A percentile compares a stretch with the other conserved stretches of the same genome.
These are phyloP conservation scores for Mediolabrus comicus DNA, from an alignment of 108 stramenopile species.

Conservation along the genomic window DNA sequence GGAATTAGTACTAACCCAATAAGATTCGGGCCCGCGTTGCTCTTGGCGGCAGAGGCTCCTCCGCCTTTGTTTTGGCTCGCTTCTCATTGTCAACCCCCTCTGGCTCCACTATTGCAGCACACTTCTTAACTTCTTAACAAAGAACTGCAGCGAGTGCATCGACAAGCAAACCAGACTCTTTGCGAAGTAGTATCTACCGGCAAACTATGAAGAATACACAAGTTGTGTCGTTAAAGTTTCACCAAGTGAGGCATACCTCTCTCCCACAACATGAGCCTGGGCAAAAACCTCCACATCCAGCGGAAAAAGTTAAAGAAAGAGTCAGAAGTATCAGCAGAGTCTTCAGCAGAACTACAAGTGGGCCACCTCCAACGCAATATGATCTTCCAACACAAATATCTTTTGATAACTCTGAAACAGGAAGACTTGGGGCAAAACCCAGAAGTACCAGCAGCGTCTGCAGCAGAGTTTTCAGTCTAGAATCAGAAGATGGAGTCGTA, in stretches of 20 bases:
- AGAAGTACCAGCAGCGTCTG: background rate
- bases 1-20: no score
- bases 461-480: background rate
- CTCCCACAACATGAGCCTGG: background rate
- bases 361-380: background rate
- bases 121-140: no score
- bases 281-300: background rate
- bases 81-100: no score
- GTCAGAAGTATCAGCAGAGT: background rate
- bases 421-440: background rate
- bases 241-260: background rate
- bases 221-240: background rate
- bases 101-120: no score
- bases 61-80: no score
- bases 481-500: background rate
- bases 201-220: no score
- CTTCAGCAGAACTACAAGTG: background rate
- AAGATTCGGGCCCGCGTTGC: no score
- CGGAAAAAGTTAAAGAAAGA: background rate
- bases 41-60: no score
- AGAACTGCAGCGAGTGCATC: no score
- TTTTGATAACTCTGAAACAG: background rate
- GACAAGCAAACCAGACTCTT: no score
- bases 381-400: background rate
- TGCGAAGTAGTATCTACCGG: no score